Conservation (phyloP, 2,329 filamentous ascomycete species). For the Alternaria sp. region DNA sequence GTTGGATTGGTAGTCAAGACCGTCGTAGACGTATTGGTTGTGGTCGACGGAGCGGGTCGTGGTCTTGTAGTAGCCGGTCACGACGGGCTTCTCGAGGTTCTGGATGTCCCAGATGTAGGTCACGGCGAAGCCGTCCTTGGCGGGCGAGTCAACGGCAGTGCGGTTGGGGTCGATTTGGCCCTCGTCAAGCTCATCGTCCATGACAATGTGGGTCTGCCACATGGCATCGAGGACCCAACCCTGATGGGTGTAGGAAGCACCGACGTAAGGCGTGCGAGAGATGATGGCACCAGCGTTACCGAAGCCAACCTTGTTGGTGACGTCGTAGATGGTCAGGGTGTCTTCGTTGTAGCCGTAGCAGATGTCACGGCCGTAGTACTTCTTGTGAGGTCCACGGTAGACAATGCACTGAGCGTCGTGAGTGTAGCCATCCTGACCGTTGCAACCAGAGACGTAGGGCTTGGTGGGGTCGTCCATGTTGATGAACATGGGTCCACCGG, state of each 20-base stretch:
- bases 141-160: constrained; percentile 32
- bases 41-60: constrained; percentile 50
- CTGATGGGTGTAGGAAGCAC: constrained; percentile 64
- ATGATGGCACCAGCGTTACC: constrained; percentile 61
- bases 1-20: constrained; percentile 52
- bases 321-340: constrained; percentile 59
- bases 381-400: constrained; percentile 59
- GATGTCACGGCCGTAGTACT: constrained; percentile 60
- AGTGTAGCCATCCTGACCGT: constrained; percentile 63
- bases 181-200: constrained; percentile 50
- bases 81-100: constrained; percentile 43
- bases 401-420: constrained; percentile 67
- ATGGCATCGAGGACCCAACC: constrained; percentile 58
- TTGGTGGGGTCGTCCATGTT: constrained; percentile 59
- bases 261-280: constrained; percentile 61
- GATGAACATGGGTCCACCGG: constrained; percentile 63
- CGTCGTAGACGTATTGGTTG: constrained; percentile 55
- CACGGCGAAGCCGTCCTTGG: constrained; percentile 43
- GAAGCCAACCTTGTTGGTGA: constrained; percentile 61
- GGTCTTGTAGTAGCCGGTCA: constrained; percentile 53
- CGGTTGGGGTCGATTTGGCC: constrained; percentile 39
- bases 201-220: constrained; percentile 45
- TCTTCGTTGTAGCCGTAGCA: constrained; percentile 66
- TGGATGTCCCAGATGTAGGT: constrained; percentile 49
- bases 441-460: constrained; percentile 59